Base-by-base conservation (phyloP, 1,284 basidiomycete species). In the Ganoderma boninense region DNA sequence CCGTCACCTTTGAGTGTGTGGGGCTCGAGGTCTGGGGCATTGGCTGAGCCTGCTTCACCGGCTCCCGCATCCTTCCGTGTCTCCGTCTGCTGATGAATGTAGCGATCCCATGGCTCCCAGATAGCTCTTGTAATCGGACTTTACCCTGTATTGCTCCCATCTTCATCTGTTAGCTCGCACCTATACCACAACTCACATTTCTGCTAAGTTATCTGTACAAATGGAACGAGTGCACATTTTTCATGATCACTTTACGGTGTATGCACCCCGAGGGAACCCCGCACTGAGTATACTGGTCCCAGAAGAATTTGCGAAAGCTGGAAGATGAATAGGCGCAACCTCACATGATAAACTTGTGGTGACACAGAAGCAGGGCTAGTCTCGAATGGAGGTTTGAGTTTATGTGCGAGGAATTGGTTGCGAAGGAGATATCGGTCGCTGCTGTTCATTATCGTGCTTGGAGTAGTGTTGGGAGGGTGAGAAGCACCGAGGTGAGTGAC, bases 1-100 rank as follows among this genome's bases (percentile, higher is more conserved):
- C 86, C 29, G 87, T 88, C 6, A 80, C 83, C 35, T 97, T 97
- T 73, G 94, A 95, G 76, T 96, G 94, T 79, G 89, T 96, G 1
- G 95, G 92, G 4, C 77, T 97, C 63, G 95, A 97, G 77, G 94
- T 96, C 0, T 97, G 96, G 95, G 90, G 88, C 4, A 83, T 93
- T 40, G 89, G 89, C 0, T 79, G 64, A 74, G 38, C 57, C 8
- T 35, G 29, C 29, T 16, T 29, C 5, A 14, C 32, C 29, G 29
- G 32, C 29, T 14, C 32, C 54, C 10, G 23, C 26, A 0, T 35
- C 18, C 0, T 29, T 35, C 14, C 13, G 1, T 52, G 20, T 26
- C 49, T 14, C 23, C 23, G 49, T 16, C 29, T 35, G 23, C 29
- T 57, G 29, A 35, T 5, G 23, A 8, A 56, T 57, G 54, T 57